Percentiles rank a stretch among this genome's conserved stretches.
These are phyloP conservation scores for Phytopythium litorale DNA, from an alignment of 352 stramenopile genomes.

Conservation along the genomic window DNA sequence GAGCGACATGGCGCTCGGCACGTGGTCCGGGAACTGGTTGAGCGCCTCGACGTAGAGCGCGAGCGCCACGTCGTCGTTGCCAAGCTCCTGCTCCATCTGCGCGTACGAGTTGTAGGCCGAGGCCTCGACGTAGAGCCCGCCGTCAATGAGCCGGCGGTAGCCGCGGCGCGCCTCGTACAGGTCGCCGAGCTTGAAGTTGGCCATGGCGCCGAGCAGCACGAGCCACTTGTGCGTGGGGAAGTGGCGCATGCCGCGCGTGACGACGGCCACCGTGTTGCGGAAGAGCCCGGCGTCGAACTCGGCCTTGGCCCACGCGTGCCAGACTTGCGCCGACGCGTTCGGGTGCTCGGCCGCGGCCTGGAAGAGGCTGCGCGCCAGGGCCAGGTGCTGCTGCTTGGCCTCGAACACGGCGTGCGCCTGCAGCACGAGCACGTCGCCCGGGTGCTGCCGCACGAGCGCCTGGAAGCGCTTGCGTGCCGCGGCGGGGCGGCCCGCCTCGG, in stretches of 20 bases:
- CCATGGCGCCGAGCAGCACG: slow-evolving; percentile 70
- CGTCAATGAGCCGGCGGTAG: slow-evolving; percentile 72
- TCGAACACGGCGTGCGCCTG: slow-evolving; percentile 78
- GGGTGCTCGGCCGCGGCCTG: slow-evolving; percentile 39
- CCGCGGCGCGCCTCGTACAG: slow-evolving; percentile 64
- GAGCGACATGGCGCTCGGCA: slow-evolving; percentile 77
- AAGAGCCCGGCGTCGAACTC: slow-evolving; percentile 77
- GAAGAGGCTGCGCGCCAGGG: slow-evolving; percentile 65
- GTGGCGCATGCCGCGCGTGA: slow-evolving; percentile 49
- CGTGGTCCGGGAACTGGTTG: slow-evolving; percentile 54
- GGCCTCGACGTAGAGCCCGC: slow-evolving; percentile 64
- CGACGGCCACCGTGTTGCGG: slow-evolving; percentile 67
- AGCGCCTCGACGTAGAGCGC: slow-evolving; percentile 63
- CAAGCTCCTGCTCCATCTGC: slow-evolving; percentile 79
- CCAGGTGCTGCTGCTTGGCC: slow-evolving; percentile 62
- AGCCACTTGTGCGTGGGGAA: slow-evolving; percentile 86
- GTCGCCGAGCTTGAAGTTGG: slow-evolving; percentile 76
- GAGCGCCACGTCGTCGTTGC: slow-evolving; percentile 62
- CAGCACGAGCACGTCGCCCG: slow-evolving; percentile 66
- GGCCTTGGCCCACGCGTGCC: slow-evolving; percentile 83
- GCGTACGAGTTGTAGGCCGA: slow-evolving; percentile 82
- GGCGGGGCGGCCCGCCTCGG: slow-evolving; percentile 46
- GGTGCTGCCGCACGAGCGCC: slow-evolving; percentile 42
- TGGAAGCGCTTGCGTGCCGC: slow-evolving; percentile 61
- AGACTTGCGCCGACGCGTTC: slow-evolving; percentile 68